A percentile compares a stretch with the other conserved stretches of the same genome.
Conservation (phyloP, 2,329 filamentous ascomycete species). For the Paecilomyces variotii region DNA sequence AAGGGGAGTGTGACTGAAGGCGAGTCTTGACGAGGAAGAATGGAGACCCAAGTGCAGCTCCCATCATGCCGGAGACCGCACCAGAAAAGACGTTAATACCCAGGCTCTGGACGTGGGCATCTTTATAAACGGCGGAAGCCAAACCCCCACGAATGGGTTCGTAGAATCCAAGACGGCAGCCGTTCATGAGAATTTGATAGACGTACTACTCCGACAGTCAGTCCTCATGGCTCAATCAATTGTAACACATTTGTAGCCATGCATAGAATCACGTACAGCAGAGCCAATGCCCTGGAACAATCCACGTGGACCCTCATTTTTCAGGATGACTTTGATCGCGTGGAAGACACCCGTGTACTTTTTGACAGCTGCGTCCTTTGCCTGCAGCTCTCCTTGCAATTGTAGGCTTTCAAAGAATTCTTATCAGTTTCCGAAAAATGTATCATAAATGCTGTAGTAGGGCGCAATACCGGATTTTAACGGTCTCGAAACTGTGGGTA, state of each 20-base stretch:
- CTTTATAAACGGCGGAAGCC: constrained; percentile 61
- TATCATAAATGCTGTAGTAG: not conserved
- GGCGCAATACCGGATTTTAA: constrained; percentile 76
- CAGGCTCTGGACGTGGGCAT: constrained; percentile 70
- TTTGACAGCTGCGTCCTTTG: constrained; percentile 74
- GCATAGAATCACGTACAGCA: constrained; percentile 46
- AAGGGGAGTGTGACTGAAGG: constrained; percentile 86
- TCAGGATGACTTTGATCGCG: constrained; percentile 79
- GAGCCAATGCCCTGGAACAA: constrained; percentile 84
- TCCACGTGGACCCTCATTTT: constrained; percentile 79
- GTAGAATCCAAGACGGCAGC: constrained; percentile 94
- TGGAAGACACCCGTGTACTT: constrained; percentile 89
- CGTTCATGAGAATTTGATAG: constrained; percentile 94
- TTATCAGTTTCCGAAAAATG: not conserved
- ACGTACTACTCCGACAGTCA: constrained; percentile 54
- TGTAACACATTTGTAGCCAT: constrained; percentile 2
- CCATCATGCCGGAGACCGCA: constrained; percentile 79
- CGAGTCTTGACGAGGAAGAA: constrained; percentile 98
- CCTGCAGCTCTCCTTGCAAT: constrained; percentile 88
- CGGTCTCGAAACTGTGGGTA: constrained; percentile 95
- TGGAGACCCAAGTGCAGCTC: constrained; percentile 84
- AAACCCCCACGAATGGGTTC: constrained; percentile 76
- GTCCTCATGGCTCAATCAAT: not conserved
- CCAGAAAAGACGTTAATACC: constrained; percentile 91
- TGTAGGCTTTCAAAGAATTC: constrained; percentile 58